Evolutionary conservation across 139 green algal species (phyloP).

Genomic region (Volvox africanus): DNA sequence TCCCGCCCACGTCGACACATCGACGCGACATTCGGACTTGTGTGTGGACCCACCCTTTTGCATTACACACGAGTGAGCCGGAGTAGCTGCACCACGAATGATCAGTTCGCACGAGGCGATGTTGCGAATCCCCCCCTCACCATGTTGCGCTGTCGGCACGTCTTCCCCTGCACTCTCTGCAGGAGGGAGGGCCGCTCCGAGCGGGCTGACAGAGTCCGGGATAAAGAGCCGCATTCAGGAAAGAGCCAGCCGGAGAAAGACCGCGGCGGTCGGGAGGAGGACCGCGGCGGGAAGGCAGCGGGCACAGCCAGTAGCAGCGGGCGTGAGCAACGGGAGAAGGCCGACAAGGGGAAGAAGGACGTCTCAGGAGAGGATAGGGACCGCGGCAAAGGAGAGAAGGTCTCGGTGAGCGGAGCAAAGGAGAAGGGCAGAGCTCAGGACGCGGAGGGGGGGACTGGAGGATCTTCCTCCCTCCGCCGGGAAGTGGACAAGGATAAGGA

Average conservation of each 20-base stretch:
- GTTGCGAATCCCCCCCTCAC: not conserved
- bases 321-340: constrained; percentile 11
- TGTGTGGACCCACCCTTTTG: too few relatives aligned
- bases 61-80: too few relatives aligned
- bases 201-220: not conserved
- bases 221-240: not conserved
- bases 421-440: not conserved
- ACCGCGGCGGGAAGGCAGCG: not conserved
- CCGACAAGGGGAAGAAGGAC: constrained; percentile 2
- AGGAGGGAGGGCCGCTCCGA: not conserved
- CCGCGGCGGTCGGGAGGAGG: not conserved
- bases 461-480: not conserved
- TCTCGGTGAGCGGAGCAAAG: not conserved
- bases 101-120: not conserved
- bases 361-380: not conserved
- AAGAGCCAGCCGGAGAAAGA: not conserved
- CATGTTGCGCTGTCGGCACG: not conserved
- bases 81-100: not conserved
- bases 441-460: not conserved
- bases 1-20: too few relatives aligned
- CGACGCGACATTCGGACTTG: too few relatives aligned
- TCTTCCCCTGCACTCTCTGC: not conserved
- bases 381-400: not conserved
- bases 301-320: not conserved
- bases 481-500: not conserved